Conservation (phyloP, 495 filamentous ascomycete genomes). For the Aspergillus wentii region DNA sequence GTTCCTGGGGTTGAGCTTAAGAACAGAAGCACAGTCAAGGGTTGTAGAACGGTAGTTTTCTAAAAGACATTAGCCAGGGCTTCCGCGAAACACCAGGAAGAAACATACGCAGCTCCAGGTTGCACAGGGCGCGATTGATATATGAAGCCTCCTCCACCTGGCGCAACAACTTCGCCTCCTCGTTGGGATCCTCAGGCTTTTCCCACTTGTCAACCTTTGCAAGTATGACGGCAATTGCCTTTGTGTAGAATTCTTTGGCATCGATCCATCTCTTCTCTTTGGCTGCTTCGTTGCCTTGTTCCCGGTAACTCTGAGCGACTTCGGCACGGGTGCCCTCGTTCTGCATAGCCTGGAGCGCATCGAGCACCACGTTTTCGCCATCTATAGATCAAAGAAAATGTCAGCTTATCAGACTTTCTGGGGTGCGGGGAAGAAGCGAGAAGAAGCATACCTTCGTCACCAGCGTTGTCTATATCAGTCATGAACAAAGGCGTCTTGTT, state of each 20-base stretch:
- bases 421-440: slow-evolving; percentile 1
- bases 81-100: neutral
- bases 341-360: slow-evolving; percentile 81
- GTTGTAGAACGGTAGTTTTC: slow-evolving; percentile 83
- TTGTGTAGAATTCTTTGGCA: slow-evolving; percentile 87
- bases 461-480: slow-evolving; percentile 76
- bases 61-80: slow-evolving; percentile 17
- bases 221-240: slow-evolving; percentile 65
- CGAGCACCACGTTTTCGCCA: slow-evolving; percentile 68
- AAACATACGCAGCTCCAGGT: slow-evolving; percentile 64
- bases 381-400: slow-evolving; percentile 20
- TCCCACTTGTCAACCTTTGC: slow-evolving; percentile 52
- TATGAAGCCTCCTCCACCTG: slow-evolving; percentile 68
- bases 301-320: slow-evolving; percentile 71
- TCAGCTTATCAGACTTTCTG: slow-evolving; percentile 1
- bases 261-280: slow-evolving; percentile 68
- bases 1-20: slow-evolving; percentile 71
- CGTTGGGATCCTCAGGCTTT: slow-evolving; percentile 37
- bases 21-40: slow-evolving; percentile 72
- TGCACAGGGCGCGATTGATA: slow-evolving; percentile 82
- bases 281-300: slow-evolving; percentile 87
- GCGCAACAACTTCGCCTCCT: slow-evolving; percentile 54
- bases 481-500: slow-evolving; percentile 90
- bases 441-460: slow-evolving; percentile 42
- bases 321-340: slow-evolving; percentile 89